Base-by-base conservation (phyloP, 306 rosid species). In the Alnus rubra region DNA sequence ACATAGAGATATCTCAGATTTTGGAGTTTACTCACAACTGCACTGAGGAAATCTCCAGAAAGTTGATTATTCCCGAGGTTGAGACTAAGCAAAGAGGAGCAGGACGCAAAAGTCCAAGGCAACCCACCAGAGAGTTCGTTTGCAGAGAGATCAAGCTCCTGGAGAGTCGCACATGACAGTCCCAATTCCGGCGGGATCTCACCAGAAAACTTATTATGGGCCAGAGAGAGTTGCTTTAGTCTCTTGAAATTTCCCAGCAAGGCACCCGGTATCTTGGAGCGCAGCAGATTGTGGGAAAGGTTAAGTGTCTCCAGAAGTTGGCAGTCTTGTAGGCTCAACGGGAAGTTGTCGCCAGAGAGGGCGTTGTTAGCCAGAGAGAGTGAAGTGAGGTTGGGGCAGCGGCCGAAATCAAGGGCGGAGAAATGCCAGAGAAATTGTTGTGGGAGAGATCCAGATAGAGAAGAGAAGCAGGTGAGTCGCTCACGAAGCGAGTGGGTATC, bases 51-150 rank as follows among this genome's bases (percentile, higher is more conserved):
- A 28, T 82, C 45, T 9, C 94, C 94, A 1, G 84, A 85, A 10
- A 92, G 88, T 73, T 80, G 76, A 73, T 92, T 92, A 71, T 47
- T 86, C 37, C 88, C 84, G 19, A 92, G 84, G 79, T 90, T 86
- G 16, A 92, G 85, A 84, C 71, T 76, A 37, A 31, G 74, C 81
- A 92, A 64, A 56, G 90, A 84, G 58, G 70, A 79, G 83, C 97
- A 92, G 0, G 90, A 15, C 16, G 45, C 69, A 76, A 92, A 88
- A 51, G 76, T 79, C 45, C 44, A 73, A 58, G 97, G 97, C 68
- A 92, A 79, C 74, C 48, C 86, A 30, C 93, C 97, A 12, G 80
- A 74, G 54, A 92, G 89, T 16, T 67, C 60, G 74, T 89, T 92
- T 64, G 45, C 77, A 19, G 93, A 88, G 11, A 92, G 74, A 84